Evolutionary conservation across 108 stramenopile species (phyloP), one percentile per base, ranked within the genome.

Genomic region (Epithemia pelagica): DNA sequence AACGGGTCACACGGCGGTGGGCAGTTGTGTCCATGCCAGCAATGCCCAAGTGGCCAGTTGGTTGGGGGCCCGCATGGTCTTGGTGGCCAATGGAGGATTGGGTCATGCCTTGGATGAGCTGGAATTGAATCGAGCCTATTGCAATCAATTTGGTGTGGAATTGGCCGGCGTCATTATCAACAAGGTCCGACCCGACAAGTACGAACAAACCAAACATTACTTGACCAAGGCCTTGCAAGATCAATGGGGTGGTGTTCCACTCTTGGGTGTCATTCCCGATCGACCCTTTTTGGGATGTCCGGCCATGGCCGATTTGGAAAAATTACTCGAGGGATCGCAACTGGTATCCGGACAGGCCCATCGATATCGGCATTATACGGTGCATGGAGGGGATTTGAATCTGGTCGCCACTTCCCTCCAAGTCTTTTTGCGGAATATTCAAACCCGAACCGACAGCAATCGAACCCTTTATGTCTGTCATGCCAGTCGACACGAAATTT

Each of bases 41-140:
- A 97, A 97, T 69, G 96, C 96, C 5, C 67, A 90, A 32, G 91
- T 97, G 28, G 96, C 96, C 0, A 68, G 70, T 5, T 69, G 82
- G 70, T 73, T 95, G 28, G 94, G 90, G 2, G 82, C 92, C 3
- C 88, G 89, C 54, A 89, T 97, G 67, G 79, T 96, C 0, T 65
- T 97, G 57, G 91, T 97, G 5, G 95, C 89, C 15, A 97, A 95
- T 70, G 96, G 96, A 21, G 96, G 96, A 27, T 59, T 95, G 62
- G 96, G 96, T 1, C 69, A 64, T 64, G 81, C 96, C 30, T 95
- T 90, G 72, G 96, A 97, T 64, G 94, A 95, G 59, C 73, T 97
- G 56, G 77, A 85, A 58, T 69, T 97, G 60, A 97, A 97, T 73
- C 76, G 85, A 22, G 75, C 77, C 32, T 62, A 94, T 58, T 95